Base-by-base conservation (phyloP, 1,284 basidiomycete species). In the Sphaerobolus stellatus region DNA sequence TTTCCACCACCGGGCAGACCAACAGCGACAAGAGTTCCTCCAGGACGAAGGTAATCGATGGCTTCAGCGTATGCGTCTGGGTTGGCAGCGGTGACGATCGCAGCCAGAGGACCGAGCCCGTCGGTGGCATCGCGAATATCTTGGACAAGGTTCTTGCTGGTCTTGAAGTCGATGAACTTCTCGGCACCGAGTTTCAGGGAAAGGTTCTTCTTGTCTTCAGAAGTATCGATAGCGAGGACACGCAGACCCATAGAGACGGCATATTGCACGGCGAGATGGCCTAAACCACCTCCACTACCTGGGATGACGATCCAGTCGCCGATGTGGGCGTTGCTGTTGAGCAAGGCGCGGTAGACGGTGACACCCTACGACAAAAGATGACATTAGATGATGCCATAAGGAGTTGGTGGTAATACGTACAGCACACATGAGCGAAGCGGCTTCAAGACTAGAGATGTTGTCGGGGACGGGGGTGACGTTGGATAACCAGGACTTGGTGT, bases 301-400 rank as follows among this genome's bases (percentile, higher is more conserved):
- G 86, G 87, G 59, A 95, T 78, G 48, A 85, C 87, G 59, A 94
- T 77, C 83, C 85, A 92, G 59, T 95, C 83, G 50, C 91, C 90
- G n/a, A 84, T 79, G 28, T 72, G 75, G n/a, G 82, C 78, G 51
- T 80, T 71, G 54, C 83, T 82, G 69, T 89, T 80, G 69, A 92
- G 92, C 66, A 95, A 75, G 0, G 91, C 93, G 63, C 90, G 88
- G 71, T 93, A 94, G 1, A 89, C 86, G 1, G 90, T 92, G 18
- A 91, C 71, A 57, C 88, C 90, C 79, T 86, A 61, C 28, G 43
- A 9, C 57, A 31, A 36, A 22, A 48, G 8, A 8, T 48, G 43
- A n/a, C 24, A 33, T 48, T n/a, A 38, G 57, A 29, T 30, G 20
- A 28, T 1, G 22, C 25, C 20, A 48, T 5, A 43, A 28, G 18